Base-by-base conservation (phyloP, 768 basidiomycete genomes). In the Macrolepiota albuminosa region DNA sequence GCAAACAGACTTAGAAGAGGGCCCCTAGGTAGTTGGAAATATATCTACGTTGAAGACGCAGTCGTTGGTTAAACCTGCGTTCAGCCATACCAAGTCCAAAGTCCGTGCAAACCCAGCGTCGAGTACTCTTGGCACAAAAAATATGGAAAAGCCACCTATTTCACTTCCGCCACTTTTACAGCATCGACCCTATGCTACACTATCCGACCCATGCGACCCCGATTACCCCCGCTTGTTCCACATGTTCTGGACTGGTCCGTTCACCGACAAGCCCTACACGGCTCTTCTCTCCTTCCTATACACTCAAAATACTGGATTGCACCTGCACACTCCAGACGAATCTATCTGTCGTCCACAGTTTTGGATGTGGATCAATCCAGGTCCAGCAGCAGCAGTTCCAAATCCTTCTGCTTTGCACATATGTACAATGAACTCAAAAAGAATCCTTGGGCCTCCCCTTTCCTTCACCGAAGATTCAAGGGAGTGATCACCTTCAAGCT, bases 211-310 rank as follows among this genome's bases (percentile, higher is more conserved):
- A 1, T 99, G 97, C 73, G 93, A 97, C 68, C 81, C 87, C 0
- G 88, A 92, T 64, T 85, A 89, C 66, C 89, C 94, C 6, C 85
- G 91, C 39, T 75, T 98, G 36, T 98, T 96, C 79, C 97, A 99
- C 73, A 97, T 98, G 88, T 99, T 97, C 78, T 98, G 97, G 96
- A 92, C 95, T 1, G 96, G 97, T 0, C 88, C 93, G 1, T 98
- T 99, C 78, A 97, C 95, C 9, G 97, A 99, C 79, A 98, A 98
- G 72, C 97, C 97, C 2, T 98, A 99, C 79, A 84, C 94, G 60
- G 94, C 96, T 1, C 80, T 98, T 48, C 78, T 96, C 26, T 97
- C 95, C 18, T 99, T 94, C 80, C 82, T 98, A 39, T 98, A 87
- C 76, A 97, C 96, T 3, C 97, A 99, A 71, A 97, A 97, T 69